Conservation (phyloP, 805 yeast genomes). For the Candida ipomoeae region DNA sequence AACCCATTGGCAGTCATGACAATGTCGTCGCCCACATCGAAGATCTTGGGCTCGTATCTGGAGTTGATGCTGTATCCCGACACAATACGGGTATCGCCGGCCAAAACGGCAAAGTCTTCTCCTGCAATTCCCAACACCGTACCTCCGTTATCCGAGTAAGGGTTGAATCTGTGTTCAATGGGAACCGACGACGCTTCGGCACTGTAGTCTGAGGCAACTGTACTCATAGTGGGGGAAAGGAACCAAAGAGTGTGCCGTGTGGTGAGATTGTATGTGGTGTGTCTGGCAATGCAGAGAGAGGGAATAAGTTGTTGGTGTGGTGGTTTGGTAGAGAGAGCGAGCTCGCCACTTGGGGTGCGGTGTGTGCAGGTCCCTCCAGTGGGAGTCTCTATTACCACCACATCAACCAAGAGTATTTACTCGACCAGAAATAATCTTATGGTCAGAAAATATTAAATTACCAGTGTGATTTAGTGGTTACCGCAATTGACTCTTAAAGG, state of each 20-base stretch:
- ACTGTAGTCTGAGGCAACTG: slow-evolving; percentile 18
- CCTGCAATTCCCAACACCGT: slow-evolving; percentile 97
- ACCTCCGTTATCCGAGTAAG: slow-evolving; percentile 94
- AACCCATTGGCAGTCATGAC: slow-evolving; percentile 92
- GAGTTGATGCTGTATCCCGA: slow-evolving; percentile 92
- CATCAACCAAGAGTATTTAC: too few species aligned
- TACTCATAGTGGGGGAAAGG: slow-evolving; percentile 10
- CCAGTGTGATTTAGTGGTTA: too few species aligned
- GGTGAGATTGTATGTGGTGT: background rate
- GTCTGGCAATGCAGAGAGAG: background rate
- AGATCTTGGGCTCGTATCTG: slow-evolving; percentile 86
- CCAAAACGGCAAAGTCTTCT: slow-evolving; percentile 91
- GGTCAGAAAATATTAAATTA: too few species aligned
- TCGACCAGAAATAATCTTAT: too few species aligned
- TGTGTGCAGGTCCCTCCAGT: background rate
- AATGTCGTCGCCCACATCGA: slow-evolving; percentile 82
- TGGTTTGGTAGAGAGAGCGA: slow-evolving; percentile 2
- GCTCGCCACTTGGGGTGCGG: slow-evolving; percentile 1
- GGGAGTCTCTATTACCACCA: background rate
- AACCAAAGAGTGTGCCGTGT: background rate
- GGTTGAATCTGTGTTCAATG: slow-evolving; percentile 89
- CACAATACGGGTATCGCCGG: slow-evolving; percentile 98
- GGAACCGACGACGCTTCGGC: slow-evolving; percentile 41
- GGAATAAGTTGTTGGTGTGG: background rate
- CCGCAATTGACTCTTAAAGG: too few species aligned